Evolutionary conservation across 768 basidiomycete species (phyloP), one percentile per base, ranked within the genome.

Genomic region (Solioccasus polychromus): DNA sequence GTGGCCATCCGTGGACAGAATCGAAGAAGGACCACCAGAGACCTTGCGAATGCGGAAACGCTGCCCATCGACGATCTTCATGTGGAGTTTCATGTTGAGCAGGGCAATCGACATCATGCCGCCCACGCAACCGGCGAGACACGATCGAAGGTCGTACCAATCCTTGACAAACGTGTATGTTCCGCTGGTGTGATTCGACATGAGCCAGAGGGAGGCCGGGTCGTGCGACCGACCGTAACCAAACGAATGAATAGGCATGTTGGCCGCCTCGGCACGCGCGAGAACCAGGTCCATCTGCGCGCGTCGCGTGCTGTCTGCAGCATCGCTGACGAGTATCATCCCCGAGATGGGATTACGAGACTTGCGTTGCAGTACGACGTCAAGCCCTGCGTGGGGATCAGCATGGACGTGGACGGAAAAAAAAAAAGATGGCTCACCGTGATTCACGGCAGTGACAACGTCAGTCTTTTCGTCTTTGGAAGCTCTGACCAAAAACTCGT

Each of bases 281-380:
- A 97, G 86, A 14, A 97, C 94, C 14, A 99, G 78, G 64, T 99
- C 96, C 92, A 99, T 98, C 66, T 97, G 94, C 19, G 92, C 92
- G 14, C 93, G 83, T 42, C 92, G 80, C 14, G 93, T 92, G 58
- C 83, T 88, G 58, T 98, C 96, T 4, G 90, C 77, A 3, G 92
- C 86, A 60, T 98, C 95, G 61, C 89, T 92, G 50, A 98, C 84
- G 20, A 99, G 78, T 31, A 97, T 69, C 83, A 98, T 88, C 15
- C 93, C 93, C 2, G 92, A 86, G 5, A 95, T 68, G 2, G 92
- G 83, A 61, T 95, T 96, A 51, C 90, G 88, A 28, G 83, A 73
- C 71, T 96, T 96, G 44, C 96, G 85, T 67, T 98, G 96, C 25
- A 99, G 70, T 7, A 98, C 88, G 17, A 95, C 83, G 63, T 99